Evolutionary conservation across 495 filamentous ascomycete species (phyloP).

Genomic region (Xylaria longipes): DNA sequence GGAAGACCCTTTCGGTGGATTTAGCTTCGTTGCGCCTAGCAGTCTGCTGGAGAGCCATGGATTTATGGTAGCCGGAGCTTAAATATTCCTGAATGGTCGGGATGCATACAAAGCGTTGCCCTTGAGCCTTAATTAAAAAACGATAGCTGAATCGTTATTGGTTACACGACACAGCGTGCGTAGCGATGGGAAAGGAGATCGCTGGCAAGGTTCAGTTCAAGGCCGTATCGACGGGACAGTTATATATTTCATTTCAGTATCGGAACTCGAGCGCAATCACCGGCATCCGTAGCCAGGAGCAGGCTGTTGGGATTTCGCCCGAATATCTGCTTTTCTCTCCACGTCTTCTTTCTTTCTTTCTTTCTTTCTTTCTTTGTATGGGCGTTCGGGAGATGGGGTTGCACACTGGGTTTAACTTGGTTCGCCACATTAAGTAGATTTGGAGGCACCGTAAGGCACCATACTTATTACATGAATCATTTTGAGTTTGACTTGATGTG

Average conservation of each 20-base stretch:
- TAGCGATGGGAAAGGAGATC: not conserved
- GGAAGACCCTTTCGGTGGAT: constrained; percentile 87
- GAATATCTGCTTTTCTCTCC: not conserved
- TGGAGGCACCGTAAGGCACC: not conserved
- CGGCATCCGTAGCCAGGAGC: constrained; percentile 6
- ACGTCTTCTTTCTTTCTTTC: not conserved
- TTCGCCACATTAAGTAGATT: not conserved
- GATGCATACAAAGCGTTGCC: not conserved
- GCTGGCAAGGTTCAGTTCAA: not conserved
- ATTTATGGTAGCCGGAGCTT: constrained; percentile 28
- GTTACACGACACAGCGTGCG: not conserved
- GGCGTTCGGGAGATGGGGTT: not conserved
- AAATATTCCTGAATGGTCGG: not conserved
- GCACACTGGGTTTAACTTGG: not conserved
- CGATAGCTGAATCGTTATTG: not conserved
- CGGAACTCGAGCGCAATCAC: not conserved
- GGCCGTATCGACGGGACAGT: not conserved
- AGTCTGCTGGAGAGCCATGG: constrained; percentile 75
- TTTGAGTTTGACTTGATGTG: not conserved
- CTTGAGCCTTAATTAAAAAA: not conserved
- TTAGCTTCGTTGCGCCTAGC: constrained; percentile 90
- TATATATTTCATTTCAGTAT: not conserved
- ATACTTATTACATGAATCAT: not conserved
- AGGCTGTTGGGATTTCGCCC: not conserved
- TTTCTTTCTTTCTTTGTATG: not conserved